Conservation (phyloP, 441 rosid species). For the Croton setiger region DNA sequence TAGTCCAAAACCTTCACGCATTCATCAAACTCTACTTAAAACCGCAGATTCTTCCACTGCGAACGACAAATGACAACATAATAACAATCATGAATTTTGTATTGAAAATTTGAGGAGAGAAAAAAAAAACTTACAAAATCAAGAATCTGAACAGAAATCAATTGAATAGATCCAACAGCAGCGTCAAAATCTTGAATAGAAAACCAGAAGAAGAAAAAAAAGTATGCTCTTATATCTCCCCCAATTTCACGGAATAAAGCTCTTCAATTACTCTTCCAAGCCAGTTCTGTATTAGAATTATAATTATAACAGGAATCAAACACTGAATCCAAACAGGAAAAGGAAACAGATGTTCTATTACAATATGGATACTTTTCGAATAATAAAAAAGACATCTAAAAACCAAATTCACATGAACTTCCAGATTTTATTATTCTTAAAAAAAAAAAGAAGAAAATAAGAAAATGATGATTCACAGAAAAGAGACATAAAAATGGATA, state of each 20-base stretch:
- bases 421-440: background rate
- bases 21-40: constrained; percentile 8
- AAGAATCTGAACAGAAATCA: background rate
- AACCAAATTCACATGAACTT: background rate
- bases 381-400: background rate
- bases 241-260: background rate
- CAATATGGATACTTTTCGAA: background rate
- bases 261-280: constrained; percentile 6
- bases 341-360: background rate
- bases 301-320: background rate
- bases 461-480: too few species aligned
- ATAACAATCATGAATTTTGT: background rate
- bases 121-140: background rate
- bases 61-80: too few species aligned
- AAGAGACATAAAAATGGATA: background rate
- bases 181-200: background rate
- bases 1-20: background rate
- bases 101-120: background rate
- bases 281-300: background rate
- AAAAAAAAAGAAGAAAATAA: background rate
- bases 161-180: background rate
- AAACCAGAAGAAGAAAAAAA: background rate
- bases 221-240: background rate
- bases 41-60: background rate
- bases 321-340: background rate